Evolutionary conservation across 1,284 basidiomycete genomes (phyloP).

Genomic region (Tremellales sp.): DNA sequence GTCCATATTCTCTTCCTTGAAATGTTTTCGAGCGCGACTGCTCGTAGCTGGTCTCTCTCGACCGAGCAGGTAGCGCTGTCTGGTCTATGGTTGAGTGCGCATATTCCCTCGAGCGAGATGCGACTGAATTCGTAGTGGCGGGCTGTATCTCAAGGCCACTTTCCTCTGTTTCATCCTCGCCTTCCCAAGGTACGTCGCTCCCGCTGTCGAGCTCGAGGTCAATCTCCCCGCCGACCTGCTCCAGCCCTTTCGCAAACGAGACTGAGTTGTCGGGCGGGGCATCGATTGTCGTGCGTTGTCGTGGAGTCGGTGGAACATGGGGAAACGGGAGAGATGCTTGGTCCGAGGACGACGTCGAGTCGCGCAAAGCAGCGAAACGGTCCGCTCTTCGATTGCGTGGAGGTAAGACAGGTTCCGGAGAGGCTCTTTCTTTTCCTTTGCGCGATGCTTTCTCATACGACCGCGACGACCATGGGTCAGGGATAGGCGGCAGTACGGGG

Average conservation of each 20-base stretch:
- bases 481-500: constrained; percentile 5
- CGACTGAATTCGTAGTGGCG: too few relatives aligned
- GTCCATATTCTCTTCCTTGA: background rate
- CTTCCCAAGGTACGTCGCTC: constrained; percentile 14
- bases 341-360: background rate
- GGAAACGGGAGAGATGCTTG: background rate
- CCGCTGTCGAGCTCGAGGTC: constrained; percentile 28
- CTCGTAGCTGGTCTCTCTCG: background rate
- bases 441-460: constrained; percentile 15
- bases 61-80: background rate
- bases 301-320: background rate
- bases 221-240: constrained; percentile 29
- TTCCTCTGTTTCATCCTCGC: constrained; percentile 13
- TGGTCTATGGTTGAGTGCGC: background rate
- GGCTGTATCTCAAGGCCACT: background rate
- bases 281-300: constrained; percentile 9
- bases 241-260: constrained; percentile 30
- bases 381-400: background rate
- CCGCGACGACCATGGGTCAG: constrained; percentile 7
- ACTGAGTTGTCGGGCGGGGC: constrained; percentile 9
- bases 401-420: background rate
- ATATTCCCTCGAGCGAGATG: background rate
- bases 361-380: background rate
- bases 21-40: background rate
- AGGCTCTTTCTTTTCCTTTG: constrained; percentile 34